Evolutionary conservation across 495 filamentous ascomycete genomes (phyloP).

Genomic region (Penicillium nucicola): DNA sequence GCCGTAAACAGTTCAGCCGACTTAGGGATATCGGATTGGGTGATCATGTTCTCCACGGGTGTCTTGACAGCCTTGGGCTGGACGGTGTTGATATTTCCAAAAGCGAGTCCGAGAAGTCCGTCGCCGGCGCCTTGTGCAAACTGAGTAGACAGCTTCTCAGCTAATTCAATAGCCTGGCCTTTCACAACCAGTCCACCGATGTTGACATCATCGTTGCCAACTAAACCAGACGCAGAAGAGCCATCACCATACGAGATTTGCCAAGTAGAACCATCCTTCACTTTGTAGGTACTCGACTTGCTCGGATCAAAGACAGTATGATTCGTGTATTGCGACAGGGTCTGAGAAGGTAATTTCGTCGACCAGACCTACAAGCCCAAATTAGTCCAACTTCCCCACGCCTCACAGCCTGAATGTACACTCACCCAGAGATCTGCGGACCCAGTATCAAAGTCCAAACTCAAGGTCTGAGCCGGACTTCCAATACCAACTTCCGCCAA

Average conservation of each 20-base stretch:
- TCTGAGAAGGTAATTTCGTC: constrained; percentile 45
- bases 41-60: constrained; percentile 74
- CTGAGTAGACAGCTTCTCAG: constrained; percentile 58
- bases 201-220: constrained; percentile 66
- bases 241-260: constrained; percentile 72
- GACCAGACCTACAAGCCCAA: constrained; percentile 57
- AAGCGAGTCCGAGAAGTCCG: constrained; percentile 73
- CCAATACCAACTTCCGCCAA: constrained; percentile 66
- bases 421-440: constrained; percentile 77
- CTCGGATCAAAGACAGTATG: constrained; percentile 55
- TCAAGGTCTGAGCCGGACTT: constrained; percentile 62
- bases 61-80: constrained; percentile 57
- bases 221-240: constrained; percentile 65
- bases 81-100: constrained; percentile 68
- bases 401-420: not conserved
- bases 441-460: constrained; percentile 74
- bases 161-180: constrained; percentile 67
- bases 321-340: constrained; percentile 31
- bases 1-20: constrained; percentile 68
- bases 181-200: constrained; percentile 68
- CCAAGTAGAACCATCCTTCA: constrained; percentile 52
- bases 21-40: constrained; percentile 60
- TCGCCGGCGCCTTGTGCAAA: constrained; percentile 62
- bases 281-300: constrained; percentile 60
- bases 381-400: not conserved